Conservation (phyloP, 495 filamentous ascomycete species). For the Aspergillus sclerotioniger region DNA sequence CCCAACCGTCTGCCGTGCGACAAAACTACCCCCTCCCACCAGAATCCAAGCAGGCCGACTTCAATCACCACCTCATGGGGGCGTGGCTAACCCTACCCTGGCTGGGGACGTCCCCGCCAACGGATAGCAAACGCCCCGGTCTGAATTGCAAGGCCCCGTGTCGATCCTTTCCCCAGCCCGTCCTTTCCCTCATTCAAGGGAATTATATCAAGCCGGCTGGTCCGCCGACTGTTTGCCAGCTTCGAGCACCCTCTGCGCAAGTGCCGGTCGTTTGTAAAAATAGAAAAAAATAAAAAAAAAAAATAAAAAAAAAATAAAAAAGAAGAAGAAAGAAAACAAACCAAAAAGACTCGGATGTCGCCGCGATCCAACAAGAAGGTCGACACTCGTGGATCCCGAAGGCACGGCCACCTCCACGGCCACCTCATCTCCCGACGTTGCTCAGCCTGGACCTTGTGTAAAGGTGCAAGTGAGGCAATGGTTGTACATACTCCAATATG, state of each 20-base stretch:
- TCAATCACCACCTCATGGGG: background rate
- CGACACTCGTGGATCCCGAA: background rate
- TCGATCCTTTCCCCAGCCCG: background rate
- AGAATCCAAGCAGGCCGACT: constrained; percentile 11
- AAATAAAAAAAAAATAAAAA: no score
- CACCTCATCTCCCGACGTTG: constrained; percentile 3
- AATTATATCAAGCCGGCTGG: background rate
- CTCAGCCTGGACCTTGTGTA: background rate
- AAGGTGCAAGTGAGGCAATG: constrained; percentile 6
- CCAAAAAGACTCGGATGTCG: background rate
- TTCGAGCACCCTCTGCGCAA: background rate
- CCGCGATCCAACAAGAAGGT: background rate
- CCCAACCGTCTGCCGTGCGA: constrained; percentile 11
- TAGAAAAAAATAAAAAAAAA: no score
- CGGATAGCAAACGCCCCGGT: constrained; percentile 3
- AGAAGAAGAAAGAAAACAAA: no score
- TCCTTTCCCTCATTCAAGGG: background rate
- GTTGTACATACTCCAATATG: constrained; percentile 11
- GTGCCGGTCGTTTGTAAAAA: background rate
- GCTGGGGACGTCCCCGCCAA: constrained; percentile 5
- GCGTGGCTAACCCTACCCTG: background rate
- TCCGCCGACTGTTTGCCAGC: background rate
- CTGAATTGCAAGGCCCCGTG: constrained; percentile 1
- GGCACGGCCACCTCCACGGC: background rate
- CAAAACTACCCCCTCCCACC: background rate